Conservation (phyloP, 148 eudicot species). For the Polygonum maritimum region DNA sequence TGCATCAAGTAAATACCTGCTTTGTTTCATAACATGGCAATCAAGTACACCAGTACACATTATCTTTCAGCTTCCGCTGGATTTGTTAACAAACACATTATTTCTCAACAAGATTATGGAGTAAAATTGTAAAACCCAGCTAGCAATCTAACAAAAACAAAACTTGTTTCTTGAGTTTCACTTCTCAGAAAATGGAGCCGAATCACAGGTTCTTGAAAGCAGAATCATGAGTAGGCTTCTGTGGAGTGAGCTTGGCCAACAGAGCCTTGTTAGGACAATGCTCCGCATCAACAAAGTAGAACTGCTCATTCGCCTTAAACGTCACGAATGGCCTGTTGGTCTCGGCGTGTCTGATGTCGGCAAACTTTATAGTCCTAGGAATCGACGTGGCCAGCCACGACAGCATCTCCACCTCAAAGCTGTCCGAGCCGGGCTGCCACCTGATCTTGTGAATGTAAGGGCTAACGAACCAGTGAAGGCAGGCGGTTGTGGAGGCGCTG, state of each 20-base stretch:
- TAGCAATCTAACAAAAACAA: neutral
- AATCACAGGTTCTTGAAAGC: conserved; percentile 76
- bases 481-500: conserved; percentile 85
- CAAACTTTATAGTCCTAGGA: conserved; percentile 59
- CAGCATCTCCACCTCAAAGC: conserved; percentile 88
- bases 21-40: neutral
- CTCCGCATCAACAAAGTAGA: conserved; percentile 71
- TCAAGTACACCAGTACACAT: neutral
- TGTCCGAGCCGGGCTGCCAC: conserved; percentile 93
- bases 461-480: conserved; percentile 97
- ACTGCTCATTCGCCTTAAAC: conserved; percentile 63
- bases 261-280: conserved; percentile 87
- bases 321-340: conserved; percentile 86
- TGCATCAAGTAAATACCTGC: neutral
- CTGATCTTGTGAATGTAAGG: conserved; percentile 87
- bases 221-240: conserved; percentile 38
- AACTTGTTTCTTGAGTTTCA: neutral
- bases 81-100: neutral
- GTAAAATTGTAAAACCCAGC: neutral
- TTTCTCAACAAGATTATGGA: neutral
- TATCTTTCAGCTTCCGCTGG: neutral
- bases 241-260: conserved; percentile 77
- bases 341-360: conserved; percentile 63
- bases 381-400: conserved; percentile 66
- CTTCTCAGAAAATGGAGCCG: neutral